These are phyloP conservation scores for Phellopilus nigrolimitatus DNA, from an alignment of 1,284 basidiomycete genomes.

Conservation along the genomic window DNA sequence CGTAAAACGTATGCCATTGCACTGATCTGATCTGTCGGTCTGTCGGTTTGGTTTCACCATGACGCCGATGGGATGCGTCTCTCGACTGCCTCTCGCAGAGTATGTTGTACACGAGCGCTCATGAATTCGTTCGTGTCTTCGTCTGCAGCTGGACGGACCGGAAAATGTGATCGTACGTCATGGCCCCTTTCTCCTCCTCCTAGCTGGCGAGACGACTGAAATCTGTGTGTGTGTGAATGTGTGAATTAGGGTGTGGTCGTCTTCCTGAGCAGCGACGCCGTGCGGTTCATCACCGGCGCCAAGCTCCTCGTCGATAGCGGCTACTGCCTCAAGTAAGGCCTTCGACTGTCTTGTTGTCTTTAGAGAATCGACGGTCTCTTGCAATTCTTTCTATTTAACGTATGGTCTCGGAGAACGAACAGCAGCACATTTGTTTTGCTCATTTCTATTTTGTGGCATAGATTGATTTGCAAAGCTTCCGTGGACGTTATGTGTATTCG, in stretches of 20 bases:
- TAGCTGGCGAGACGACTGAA: too few species aligned
- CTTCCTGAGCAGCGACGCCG: conserved; percentile 17
- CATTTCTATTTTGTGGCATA: too few species aligned
- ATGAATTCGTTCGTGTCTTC: too few species aligned
- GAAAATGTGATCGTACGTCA: conserved; percentile 15
- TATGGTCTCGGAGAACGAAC: too few species aligned
- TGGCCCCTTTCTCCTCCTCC: not conserved
- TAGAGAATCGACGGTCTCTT: too few species aligned
- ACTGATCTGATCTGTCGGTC: not conserved
- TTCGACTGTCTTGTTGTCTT: not conserved
- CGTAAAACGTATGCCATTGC: not conserved
- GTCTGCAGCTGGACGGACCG: conserved; percentile 17
- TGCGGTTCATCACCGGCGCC: conserved; percentile 15
- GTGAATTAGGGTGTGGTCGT: conserved; percentile 16
- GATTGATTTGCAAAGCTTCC: too few species aligned
- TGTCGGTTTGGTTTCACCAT: conserved; percentile 79
- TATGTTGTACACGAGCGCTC: not conserved
- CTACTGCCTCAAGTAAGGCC: conserved; percentile 9
- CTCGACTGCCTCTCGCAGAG: not conserved
- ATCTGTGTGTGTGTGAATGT: not conserved
- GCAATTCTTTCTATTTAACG: too few species aligned
- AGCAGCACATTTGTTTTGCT: too few species aligned
- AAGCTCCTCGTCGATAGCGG: conserved; percentile 19
- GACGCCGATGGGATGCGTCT: conserved; percentile 83
- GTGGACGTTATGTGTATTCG: too few species aligned